Evolutionary conservation across 331 rosid species (phyloP), one percentile per base, ranked within the genome.

Genomic region (Pyrus hybrid): DNA sequence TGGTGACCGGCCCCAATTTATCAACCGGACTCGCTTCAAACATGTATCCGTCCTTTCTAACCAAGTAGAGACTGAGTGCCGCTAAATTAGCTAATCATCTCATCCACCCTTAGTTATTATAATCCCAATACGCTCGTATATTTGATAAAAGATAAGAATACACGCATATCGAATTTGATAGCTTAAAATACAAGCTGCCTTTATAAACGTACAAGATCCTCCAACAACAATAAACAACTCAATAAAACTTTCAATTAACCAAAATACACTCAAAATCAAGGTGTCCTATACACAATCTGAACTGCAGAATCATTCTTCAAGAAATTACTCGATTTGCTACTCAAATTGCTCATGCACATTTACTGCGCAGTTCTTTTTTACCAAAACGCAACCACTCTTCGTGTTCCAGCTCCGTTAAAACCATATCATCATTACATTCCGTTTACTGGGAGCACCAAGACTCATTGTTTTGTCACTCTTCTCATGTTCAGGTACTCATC

Each of bases 401-500:
- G 7, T 74, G 79, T 58, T 63, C 13, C 26, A n/a, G 20, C 35
- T 49, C 61, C n/a, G 10, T 5, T 17, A 33, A 32, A 5, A 20
- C 37, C 57, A 18, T 32, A 68, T 20, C 7, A 25, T 53, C 14
- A 23, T 57, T 49, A 17, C 56, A 57, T 76, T 53, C 76, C 47
- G 20, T 37, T 37, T 37, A 0, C 45, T 57, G 64, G 41, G 60
- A 56, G 14, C 45, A 67, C 13, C 5, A 14, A 37, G 80, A 8
- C 54, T 37, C 33, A 37, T n/a, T 22, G 6, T 18, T 23, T 57
- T 23, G 67, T 86, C 81, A 83, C 75, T 81, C 77, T 63, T 79
- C 76, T 70, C 76, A 70, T 25, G 76, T 21, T 70, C 87, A 84
- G 71, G 62, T 12, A 26, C 83, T 86, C 83, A 82, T 81, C 35